Conservation (phyloP, 1,139 yeast genomes). For the Meyerozyma smithsonii region DNA sequence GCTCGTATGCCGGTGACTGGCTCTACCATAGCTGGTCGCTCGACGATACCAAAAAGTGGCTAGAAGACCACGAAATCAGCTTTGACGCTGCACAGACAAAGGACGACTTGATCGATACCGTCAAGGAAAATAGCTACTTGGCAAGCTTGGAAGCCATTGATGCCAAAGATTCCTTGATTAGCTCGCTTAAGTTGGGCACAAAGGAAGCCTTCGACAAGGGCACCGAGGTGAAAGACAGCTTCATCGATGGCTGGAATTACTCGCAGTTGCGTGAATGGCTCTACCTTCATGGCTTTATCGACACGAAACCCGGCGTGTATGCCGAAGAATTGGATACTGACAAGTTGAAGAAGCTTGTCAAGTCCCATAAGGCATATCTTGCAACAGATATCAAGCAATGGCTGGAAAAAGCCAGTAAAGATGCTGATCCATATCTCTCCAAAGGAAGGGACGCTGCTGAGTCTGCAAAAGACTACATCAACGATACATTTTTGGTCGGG, state of each 20-base stretch:
- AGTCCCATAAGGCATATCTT: conserved; percentile 24
- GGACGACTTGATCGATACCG: conserved; percentile 38
- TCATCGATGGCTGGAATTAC: conserved; percentile 37
- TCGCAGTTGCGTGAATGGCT: conserved; percentile 31
- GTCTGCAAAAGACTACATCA: conserved; percentile 27
- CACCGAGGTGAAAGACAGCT: conserved; percentile 38
- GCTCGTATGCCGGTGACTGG: conserved; percentile 48
- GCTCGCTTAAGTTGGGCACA: conserved; percentile 30
- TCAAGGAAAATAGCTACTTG: conserved; percentile 37
- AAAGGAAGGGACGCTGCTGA: conserved; percentile 21
- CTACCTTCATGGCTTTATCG: conserved; percentile 21
- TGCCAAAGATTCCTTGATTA: conserved; percentile 33
- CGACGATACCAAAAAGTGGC: conserved; percentile 43
- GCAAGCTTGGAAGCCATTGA: conserved; percentile 32
- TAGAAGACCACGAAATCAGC: conserved; percentile 38
- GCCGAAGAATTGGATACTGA: conserved; percentile 15
- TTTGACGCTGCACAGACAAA: conserved; percentile 34
- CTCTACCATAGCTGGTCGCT: conserved; percentile 44
- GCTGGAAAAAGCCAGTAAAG: conserved; percentile 21
- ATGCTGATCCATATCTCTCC: conserved; percentile 19
- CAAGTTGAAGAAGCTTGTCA: conserved; percentile 16
- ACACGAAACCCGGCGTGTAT: conserved; percentile 20
- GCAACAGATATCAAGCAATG: conserved; percentile 42
- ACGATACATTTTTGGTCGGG: conserved; percentile 43
- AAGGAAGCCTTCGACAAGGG: conserved; percentile 33